Base-by-base conservation (phyloP, 768 basidiomycete genomes). In the Ramaria rubella region DNA sequence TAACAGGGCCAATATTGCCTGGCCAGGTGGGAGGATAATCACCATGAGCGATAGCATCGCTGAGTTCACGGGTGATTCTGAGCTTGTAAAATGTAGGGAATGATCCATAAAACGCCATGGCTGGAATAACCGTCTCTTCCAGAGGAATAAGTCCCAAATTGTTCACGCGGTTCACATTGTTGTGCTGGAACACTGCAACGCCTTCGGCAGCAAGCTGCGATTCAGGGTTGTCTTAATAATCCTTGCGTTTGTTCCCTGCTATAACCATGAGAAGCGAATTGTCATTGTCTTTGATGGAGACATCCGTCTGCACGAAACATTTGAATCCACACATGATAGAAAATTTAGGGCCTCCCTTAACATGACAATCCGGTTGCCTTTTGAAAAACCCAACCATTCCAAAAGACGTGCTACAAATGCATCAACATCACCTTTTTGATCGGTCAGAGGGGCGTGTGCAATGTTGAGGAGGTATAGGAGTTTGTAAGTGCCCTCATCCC, bases 51-150 rank as follows among this genome's bases (percentile, higher is more conserved):
- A 67, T 50, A 23, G 46, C 51, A 19, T 49, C 15, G 19, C 52
- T 49, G 4, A 67, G 58, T 15, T 55, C 59, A 1, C 19, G 21
- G 15, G 67, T 74, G 56, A 74, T 66, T 4, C 67, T 65, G 27
- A 73, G 62, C n/a, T 69, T 58, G 58, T 72, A 73, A 61, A 73
- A 73, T 21, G 62, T 64, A 29, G 72, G 73, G 17, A 42, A 60
- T 27, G 69, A 72, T 34, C 72, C 68, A 17, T 59, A 31, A 69
- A 75, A 70, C 24, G 61, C 65, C 60, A 75, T 70, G 54, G 64
- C 65, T 29, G 72, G 58, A 21, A 67, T 58, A 15, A 59, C 29
- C 42, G 46, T 33, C 30, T 11, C 33, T 2, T 48, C 68, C 29
- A 73, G 50, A 7, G 38, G 24, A 31, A 38, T n/a, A 14, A 52